Conservation (phyloP, 805 yeast genomes). For the Kodamaea neixiangensis region DNA sequence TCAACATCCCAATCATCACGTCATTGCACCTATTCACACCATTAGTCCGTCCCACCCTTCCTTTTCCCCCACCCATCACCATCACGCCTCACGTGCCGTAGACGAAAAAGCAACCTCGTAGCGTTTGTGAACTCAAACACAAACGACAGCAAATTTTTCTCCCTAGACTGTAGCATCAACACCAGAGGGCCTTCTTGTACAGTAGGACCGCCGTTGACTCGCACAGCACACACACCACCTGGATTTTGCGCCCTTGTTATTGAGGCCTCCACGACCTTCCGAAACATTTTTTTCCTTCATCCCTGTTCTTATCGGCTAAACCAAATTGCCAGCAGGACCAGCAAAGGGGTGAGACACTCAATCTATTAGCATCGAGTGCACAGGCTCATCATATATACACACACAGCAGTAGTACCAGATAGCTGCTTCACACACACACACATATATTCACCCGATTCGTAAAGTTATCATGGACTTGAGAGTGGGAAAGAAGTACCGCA, state of each 20-base stretch:
- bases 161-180: no score
- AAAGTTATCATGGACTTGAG: conserved; percentile 57
- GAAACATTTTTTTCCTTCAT: conserved; percentile 4
- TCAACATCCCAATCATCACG: no score
- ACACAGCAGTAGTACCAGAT: no score
- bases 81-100: not conserved
- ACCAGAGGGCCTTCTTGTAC: not conserved
- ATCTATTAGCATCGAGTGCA: no score
- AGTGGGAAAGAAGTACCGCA: conserved; percentile 91
- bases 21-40: no score
- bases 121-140: not conserved
- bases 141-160: not conserved
- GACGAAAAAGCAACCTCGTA: not conserved
- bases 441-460: no score
- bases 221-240: no score
- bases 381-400: no score
- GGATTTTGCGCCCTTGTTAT: not conserved
- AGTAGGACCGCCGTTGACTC: not conserved
- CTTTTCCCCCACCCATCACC: no score
- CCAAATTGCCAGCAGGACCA: not conserved
- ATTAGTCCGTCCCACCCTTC: no score
- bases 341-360: not conserved
- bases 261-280: conserved; percentile 4
- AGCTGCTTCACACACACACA: no score
- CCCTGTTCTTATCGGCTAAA: not conserved